These are phyloP conservation scores for Geotrichum restrictum DNA, from an alignment of 1,139 yeast species.

Conservation along the genomic window DNA sequence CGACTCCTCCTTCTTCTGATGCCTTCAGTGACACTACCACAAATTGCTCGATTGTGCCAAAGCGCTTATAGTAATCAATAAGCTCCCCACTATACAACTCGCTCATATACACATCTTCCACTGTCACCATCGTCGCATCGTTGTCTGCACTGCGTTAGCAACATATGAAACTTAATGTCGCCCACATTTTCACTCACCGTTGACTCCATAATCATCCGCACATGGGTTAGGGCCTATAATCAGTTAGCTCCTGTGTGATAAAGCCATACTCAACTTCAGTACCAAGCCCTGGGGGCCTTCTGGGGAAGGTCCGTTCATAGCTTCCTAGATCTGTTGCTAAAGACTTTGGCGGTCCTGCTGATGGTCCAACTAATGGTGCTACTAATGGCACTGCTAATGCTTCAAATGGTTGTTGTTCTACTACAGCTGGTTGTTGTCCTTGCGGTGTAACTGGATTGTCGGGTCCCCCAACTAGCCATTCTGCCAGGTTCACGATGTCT, in stretches of 20 bases:
- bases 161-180: too few relatives aligned
- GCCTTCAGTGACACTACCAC: conserved; percentile 4
- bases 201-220: neutral
- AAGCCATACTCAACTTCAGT: neutral
- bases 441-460: neutral
- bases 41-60: conserved; percentile 10
- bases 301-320: neutral
- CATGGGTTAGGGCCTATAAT: conserved; percentile 1
- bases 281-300: conserved; percentile 17
- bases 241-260: neutral
- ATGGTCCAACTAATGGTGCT: too few relatives aligned
- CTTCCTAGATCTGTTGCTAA: too few relatives aligned
- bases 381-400: too few relatives aligned
- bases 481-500: conserved; percentile 15
- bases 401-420: too few relatives aligned
- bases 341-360: too few relatives aligned
- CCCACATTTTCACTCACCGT: too few relatives aligned
- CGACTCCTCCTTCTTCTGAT: neutral
- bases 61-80: conserved; percentile 2
- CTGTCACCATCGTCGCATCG: conserved; percentile 8
- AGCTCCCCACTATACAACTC: conserved; percentile 9
- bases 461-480: conserved; percentile 14
- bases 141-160: neutral
- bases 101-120: conserved; percentile 6
- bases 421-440: too few relatives aligned